phyloP scores from a whole-genome alignment of 768 basidiomycete genomes.

The Termitomyces sp. region DNA sequence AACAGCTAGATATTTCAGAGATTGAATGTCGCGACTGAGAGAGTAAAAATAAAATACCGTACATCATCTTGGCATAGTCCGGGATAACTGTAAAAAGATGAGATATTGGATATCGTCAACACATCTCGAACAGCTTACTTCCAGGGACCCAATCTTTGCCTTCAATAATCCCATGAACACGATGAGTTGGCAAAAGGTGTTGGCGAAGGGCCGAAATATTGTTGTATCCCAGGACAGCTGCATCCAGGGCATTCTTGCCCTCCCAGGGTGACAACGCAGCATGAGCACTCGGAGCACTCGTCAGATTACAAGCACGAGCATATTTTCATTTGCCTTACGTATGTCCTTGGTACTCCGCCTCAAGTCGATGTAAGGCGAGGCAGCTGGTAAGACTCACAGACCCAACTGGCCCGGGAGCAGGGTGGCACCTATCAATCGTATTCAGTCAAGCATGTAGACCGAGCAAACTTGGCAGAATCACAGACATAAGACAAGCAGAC shows the following conservation, averaged over 20 bases:
- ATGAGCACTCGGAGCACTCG: conserved; percentile 52
- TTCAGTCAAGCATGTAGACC: neutral
- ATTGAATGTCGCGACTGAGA: neutral
- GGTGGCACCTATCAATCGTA: conserved; percentile 62
- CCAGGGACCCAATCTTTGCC: conserved; percentile 76
- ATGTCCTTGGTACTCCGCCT: conserved; percentile 69
- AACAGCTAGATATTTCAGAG: conserved; percentile 42
- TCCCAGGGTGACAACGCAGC: conserved; percentile 83
- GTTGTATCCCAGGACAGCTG: conserved; percentile 82
- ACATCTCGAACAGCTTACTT: conserved; percentile 35
- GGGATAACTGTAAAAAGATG: conserved; percentile 60
- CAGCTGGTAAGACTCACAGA: conserved; percentile 63
- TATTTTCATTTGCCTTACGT: conserved; percentile 42
- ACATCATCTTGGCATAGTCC: conserved; percentile 74
- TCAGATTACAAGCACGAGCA: neutral
- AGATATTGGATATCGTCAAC: neutral
- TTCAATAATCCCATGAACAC: conserved; percentile 77
- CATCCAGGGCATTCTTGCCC: conserved; percentile 79
- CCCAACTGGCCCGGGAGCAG: conserved; percentile 71
- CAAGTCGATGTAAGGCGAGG: conserved; percentile 58
- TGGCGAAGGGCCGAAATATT: conserved; percentile 79
- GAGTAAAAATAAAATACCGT: conserved; percentile 18
- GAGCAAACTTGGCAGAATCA: neutral
- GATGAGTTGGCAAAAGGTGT: conserved; percentile 72
- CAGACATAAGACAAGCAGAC: conserved; percentile 74